Evolutionary conservation across 306 rosid genomes (phyloP).

Genomic region (Glycine tomentella): DNA sequence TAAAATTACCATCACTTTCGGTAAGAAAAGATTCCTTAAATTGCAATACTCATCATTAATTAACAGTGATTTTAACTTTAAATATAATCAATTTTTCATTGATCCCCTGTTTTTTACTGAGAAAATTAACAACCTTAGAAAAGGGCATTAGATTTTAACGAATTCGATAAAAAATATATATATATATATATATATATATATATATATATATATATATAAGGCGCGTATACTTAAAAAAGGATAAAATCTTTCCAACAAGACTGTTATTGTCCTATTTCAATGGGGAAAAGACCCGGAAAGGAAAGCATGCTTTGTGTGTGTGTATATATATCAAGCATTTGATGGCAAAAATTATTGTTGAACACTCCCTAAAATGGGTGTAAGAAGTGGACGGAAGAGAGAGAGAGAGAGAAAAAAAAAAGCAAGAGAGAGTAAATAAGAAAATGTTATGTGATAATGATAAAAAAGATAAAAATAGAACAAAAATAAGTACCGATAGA

Average conservation of each 20-base stretch:
- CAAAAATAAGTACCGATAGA: not conserved
- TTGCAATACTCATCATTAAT: slow-evolving; percentile 23
- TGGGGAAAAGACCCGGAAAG: too few species aligned
- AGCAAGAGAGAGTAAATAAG: not conserved
- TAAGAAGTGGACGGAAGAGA: too few species aligned
- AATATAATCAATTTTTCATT: slow-evolving; percentile 3
- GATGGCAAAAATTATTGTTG: not conserved
- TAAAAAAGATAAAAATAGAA: not conserved
- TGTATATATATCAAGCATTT: not conserved
- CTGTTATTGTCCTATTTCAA: slow-evolving; percentile 40
- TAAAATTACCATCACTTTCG: not conserved
- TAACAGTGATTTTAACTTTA: slow-evolving; percentile 7
- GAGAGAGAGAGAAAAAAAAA: too few species aligned
- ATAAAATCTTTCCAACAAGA: slow-evolving; percentile 32
- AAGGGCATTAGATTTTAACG: slow-evolving; percentile 3
- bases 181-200: too few species aligned
- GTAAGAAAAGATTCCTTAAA: slow-evolving; percentile 36
- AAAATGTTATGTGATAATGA: not conserved
- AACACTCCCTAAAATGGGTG: not conserved
- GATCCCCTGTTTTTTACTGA: not conserved
- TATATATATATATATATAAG: too few species aligned
- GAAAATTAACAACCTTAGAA: not conserved
- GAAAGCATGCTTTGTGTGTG: too few species aligned
- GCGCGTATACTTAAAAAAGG: slow-evolving; percentile 33
- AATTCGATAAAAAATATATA: not conserved